These are phyloP conservation scores for Pyrenula massariospora DNA, from an alignment of 495 filamentous ascomycete genomes.

Conservation along the genomic window DNA sequence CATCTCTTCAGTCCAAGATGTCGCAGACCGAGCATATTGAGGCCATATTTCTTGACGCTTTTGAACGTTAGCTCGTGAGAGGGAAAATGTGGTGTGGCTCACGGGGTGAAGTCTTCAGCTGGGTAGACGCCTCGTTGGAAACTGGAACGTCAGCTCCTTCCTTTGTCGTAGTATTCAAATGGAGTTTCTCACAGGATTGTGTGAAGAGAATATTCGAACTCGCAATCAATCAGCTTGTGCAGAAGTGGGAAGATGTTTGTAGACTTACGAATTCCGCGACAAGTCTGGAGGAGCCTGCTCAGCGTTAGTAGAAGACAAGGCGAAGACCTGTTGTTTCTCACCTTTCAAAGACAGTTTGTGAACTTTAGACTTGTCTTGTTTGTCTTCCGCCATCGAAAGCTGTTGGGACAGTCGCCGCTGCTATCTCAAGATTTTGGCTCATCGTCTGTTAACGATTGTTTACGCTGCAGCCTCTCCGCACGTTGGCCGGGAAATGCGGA, in stretches of 20 bases:
- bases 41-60: slow-evolving; percentile 96
- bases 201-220: slow-evolving; percentile 97
- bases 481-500: not conserved
- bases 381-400: slow-evolving; percentile 5
- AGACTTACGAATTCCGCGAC: slow-evolving; percentile 83
- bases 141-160: slow-evolving; percentile 21
- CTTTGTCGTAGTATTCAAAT: not conserved
- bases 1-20: not conserved
- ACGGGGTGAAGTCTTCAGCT: slow-evolving; percentile 94
- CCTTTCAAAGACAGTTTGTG: slow-evolving; percentile 93
- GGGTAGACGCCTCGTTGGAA: slow-evolving; percentile 97
- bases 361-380: slow-evolving; percentile 81
- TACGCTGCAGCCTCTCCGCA: not conserved
- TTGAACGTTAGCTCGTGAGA: slow-evolving; percentile 2
- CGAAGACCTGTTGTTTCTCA: slow-evolving; percentile 11
- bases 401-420: not conserved
- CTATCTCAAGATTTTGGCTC: not conserved
- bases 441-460: not conserved
- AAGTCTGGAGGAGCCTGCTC: slow-evolving; percentile 64
- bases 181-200: slow-evolving; percentile 57
- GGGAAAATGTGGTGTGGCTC: slow-evolving; percentile 13
- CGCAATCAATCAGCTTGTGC: slow-evolving; percentile 9
- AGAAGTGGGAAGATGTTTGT: not conserved
- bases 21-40: slow-evolving; percentile 80
- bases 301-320: slow-evolving; percentile 5